phyloP scores from a whole-genome alignment of 306 rosid species.

The Calophaca sinica region DNA sequence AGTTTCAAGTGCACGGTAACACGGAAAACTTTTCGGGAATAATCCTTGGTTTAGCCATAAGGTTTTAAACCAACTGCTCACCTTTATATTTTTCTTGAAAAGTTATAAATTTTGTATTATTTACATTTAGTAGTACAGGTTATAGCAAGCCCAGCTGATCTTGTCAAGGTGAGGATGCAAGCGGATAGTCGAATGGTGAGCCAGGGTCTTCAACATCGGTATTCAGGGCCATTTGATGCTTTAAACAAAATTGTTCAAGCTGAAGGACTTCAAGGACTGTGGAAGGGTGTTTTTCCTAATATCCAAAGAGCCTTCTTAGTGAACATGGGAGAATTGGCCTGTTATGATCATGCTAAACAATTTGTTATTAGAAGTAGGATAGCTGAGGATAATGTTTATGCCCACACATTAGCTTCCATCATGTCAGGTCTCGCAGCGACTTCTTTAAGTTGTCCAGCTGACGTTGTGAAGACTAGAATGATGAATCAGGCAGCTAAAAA shows the following conservation, averaged over 20 bases:
- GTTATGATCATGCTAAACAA: constrained; percentile 84
- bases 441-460: constrained; percentile 89
- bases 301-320: constrained; percentile 91
- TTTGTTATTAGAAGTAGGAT: constrained; percentile 65
- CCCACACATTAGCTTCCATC: constrained; percentile 80
- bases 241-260: constrained; percentile 65
- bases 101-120: constrained; percentile 37
- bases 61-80: background rate
- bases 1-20: background rate
- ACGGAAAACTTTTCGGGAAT: background rate
- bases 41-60: constrained; percentile 18
- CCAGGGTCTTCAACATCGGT: constrained; percentile 75
- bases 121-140: constrained; percentile 62
- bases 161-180: constrained; percentile 96
- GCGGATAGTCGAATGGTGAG: constrained; percentile 72
- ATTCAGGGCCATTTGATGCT: constrained; percentile 78
- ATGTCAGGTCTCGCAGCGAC: constrained; percentile 84
- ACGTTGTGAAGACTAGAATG: constrained; percentile 94
- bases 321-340: constrained; percentile 91
- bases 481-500: constrained; percentile 69
- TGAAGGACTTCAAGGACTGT: constrained; percentile 78
- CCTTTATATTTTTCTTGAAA: constrained; percentile 10
- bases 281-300: constrained; percentile 90
- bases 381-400: constrained; percentile 70
- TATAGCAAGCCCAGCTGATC: constrained; percentile 96